Base-by-base conservation (phyloP, 2,329 filamentous ascomycete genomes). In the Orbilia oligospora region DNA sequence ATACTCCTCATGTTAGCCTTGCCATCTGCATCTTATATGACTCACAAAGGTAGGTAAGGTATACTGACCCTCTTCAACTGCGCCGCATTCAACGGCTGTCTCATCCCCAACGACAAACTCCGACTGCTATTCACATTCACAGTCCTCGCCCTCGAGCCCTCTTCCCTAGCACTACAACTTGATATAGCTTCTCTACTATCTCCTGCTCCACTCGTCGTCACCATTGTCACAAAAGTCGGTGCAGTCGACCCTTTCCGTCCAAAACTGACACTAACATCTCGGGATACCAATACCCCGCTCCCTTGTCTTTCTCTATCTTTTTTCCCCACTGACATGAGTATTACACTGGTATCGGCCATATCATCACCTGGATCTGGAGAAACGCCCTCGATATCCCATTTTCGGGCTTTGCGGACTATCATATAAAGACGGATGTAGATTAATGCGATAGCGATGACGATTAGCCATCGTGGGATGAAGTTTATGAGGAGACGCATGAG, bases 381-480 rank as follows among this genome's bases (percentile, higher is more conserved):
- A 14, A 55, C 64, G 56, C 63, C 72, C 53, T 76, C 79, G 36
- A 51, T 55, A 55, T 70, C 58, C 46, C 76, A 80, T 27, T 81
- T 81, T 3, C 85, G 84, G 0, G 85, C 84, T 75, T 81, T 83
- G 70, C 84, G 83, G 38, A 86, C 84, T 58, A 86, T 80, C 76
- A 83, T 83, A 80, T 85, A 86, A 10, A 86, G 82, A 12, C 83
- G 82, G 5, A 83, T 81, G 76, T 86, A 86, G 46, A 86, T 83
- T 5, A 70, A 77, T 27, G 85, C 81, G 68, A 86, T 85, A 33
- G 80, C 76, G 56, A 83, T 78, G 58, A 86, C 85, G 67, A 86
- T 86, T 67, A 83, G 33, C 85, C 85, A 86, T 22, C 85, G 83
- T 4, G 84, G 85, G 20, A 86, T 81, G 78, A 86, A 86, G 80